Evolutionary conservation across 1,284 basidiomycete genomes (phyloP).

Genomic region (Trichosporon sp.): DNA sequence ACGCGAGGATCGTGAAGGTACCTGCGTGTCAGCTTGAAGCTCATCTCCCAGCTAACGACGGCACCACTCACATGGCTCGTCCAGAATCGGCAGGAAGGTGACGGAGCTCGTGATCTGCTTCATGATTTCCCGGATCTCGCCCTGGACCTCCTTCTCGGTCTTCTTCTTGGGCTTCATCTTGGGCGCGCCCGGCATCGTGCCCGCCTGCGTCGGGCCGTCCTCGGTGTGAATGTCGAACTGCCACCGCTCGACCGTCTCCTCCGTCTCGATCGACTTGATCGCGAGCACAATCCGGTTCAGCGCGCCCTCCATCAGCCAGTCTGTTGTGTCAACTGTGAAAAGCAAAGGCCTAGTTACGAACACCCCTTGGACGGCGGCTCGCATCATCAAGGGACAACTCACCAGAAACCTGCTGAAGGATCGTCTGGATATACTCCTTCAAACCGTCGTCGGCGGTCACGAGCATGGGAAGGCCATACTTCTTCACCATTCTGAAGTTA

Average conservation of each 20-base stretch:
- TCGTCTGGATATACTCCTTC: slow-evolving; percentile 87
- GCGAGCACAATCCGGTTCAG: slow-evolving; percentile 91
- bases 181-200: slow-evolving; percentile 15
- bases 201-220: slow-evolving; percentile 29
- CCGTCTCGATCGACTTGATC: slow-evolving; percentile 90
- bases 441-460: slow-evolving; percentile 89
- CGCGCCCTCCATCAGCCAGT: slow-evolving; percentile 85
- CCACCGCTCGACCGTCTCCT: slow-evolving; percentile 91
- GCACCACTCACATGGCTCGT: slow-evolving; percentile 75
- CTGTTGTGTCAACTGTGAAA: slow-evolving; percentile 49
- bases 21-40: slow-evolving; percentile 36
- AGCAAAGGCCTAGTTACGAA: not conserved
- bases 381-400: slow-evolving; percentile 41
- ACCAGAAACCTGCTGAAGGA: slow-evolving; percentile 87
- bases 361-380: not conserved
- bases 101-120: slow-evolving; percentile 97
- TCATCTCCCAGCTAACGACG: not conserved
- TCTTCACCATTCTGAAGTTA: slow-evolving; percentile 81
- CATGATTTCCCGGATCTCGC: slow-evolving; percentile 94
- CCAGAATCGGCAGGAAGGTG: slow-evolving; percentile 90
- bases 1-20: slow-evolving; percentile 86
- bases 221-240: slow-evolving; percentile 90
- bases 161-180: slow-evolving; percentile 34
- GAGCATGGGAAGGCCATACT: slow-evolving; percentile 93
- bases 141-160: slow-evolving; percentile 86